Percentiles rank a stretch among this genome's conserved stretches.
Evolutionary conservation across 2,329 filamentous ascomycete species (phyloP).

Genomic region (Trichophyton benhamiae): DNA sequence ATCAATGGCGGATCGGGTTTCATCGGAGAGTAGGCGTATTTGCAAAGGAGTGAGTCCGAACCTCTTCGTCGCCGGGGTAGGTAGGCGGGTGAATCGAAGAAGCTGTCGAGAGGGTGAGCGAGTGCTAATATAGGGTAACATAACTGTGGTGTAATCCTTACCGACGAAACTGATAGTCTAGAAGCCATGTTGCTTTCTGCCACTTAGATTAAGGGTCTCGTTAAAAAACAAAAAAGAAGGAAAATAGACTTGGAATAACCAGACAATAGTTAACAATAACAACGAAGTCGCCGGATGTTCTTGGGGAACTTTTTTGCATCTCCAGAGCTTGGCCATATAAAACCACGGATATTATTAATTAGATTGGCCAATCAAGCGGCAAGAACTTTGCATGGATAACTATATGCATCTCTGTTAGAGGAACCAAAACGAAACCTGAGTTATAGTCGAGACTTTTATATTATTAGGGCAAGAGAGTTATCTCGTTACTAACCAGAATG

Average conservation of each 20-base stretch:
- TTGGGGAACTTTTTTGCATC: not conserved
- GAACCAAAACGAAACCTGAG: too few species aligned
- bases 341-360: not conserved
- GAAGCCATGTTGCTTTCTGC: not conserved
- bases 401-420: too few species aligned
- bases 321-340: not conserved
- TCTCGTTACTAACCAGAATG: too few species aligned
- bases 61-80: not conserved
- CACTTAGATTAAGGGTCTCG: not conserved
- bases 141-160: not conserved
- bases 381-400: not conserved
- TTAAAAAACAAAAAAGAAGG: not conserved
- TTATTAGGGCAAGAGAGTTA: too few species aligned
- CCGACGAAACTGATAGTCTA: not conserved
- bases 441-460: too few species aligned
- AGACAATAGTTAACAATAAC: not conserved
- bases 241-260: not conserved
- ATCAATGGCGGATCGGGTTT: constrained; percentile 74
- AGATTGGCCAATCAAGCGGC: not conserved
- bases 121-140: not conserved
- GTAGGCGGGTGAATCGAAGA: constrained; percentile 3
- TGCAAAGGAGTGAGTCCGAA: constrained; percentile 7
- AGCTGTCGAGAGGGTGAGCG: not conserved
- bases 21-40: constrained; percentile 54
- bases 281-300: not conserved